These are phyloP conservation scores for Penicillium sp. DNA, from an alignment of 2,329 filamentous ascomycete species.

Conservation along the genomic window DNA sequence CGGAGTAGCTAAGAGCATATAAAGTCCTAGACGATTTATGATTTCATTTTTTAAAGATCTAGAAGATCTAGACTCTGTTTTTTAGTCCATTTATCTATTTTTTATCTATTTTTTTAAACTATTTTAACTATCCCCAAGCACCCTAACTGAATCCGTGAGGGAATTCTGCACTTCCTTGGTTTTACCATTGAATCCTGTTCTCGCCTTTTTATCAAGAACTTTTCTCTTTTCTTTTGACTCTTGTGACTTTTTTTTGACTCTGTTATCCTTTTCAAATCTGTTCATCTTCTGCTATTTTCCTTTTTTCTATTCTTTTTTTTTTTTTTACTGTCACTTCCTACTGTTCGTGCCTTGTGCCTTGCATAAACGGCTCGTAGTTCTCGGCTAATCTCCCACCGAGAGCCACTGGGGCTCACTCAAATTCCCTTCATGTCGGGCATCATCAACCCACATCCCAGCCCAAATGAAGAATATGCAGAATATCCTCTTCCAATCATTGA, in stretches of 20 bases:
- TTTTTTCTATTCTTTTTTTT: neutral
- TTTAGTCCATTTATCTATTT: neutral
- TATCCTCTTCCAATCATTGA: constrained; percentile 15
- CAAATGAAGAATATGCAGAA: constrained; percentile 26
- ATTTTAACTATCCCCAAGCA: neutral
- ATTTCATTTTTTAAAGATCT: neutral
- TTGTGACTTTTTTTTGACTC: too few relatives aligned
- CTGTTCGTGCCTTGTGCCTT: constrained; percentile 1
- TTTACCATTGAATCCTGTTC: neutral
- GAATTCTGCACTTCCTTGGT: neutral
- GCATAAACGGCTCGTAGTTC: constrained; percentile 7
- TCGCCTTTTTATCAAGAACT: neutral
- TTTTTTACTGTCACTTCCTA: neutral
- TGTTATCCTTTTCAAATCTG: neutral
- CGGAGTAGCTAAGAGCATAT: too few relatives aligned
- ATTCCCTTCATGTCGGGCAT: constrained; percentile 19
- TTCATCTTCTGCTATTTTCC: neutral
- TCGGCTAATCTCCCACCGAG: constrained; percentile 1
- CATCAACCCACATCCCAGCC: constrained; percentile 22
- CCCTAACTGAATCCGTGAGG: neutral
- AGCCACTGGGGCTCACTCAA: constrained; percentile 2
- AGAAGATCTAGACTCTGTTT: neutral
- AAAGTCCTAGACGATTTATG: neutral
- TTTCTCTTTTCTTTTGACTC: neutral
- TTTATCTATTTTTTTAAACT: neutral